phyloP scores from a whole-genome alignment of 371 early-diverging fungal genomes.

The Mucor irregularis region DNA sequence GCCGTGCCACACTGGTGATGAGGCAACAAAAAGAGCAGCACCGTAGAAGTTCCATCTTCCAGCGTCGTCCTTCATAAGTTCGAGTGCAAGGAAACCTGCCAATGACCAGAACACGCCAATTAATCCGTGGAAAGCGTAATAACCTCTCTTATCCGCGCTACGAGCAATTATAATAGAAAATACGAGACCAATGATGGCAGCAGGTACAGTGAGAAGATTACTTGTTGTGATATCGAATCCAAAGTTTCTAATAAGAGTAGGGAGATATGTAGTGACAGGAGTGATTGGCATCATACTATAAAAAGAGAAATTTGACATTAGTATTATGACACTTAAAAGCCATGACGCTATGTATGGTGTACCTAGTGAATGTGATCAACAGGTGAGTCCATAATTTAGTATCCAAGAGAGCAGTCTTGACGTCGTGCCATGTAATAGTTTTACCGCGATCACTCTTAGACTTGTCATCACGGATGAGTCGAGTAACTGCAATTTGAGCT shows the following conservation, averaged over 20 bases:
- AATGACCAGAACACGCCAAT: constrained; percentile 39
- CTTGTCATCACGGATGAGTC: constrained; percentile 54
- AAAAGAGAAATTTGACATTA: constrained; percentile 19
- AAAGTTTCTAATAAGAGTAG: constrained; percentile 49
- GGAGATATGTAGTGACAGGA: constrained; percentile 50
- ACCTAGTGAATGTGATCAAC: constrained; percentile 32
- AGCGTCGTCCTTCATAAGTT: constrained; percentile 36
- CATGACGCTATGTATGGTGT: not conserved
- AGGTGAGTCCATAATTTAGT: constrained; percentile 48
- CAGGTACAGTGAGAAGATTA: constrained; percentile 57
- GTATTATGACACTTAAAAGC: not conserved
- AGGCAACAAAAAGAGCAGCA: constrained; percentile 12
- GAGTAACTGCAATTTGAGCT: constrained; percentile 53
- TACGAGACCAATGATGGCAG: constrained; percentile 38
- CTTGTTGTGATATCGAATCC: constrained; percentile 50
- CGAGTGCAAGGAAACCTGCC: constrained; percentile 41
- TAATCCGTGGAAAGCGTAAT: constrained; percentile 48
- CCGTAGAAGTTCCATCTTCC: constrained; percentile 41
- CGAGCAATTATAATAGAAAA: constrained; percentile 42
- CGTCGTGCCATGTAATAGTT: constrained; percentile 26
- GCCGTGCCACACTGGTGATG: constrained; percentile 45
- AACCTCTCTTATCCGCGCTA: constrained; percentile 43
- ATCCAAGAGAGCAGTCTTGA: constrained; percentile 30
- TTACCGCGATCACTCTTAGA: constrained; percentile 39
- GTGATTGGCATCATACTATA: constrained; percentile 45